Percentiles rank a stretch among this genome's conserved stretches.
phyloP scores from a whole-genome alignment of 768 basidiomycete species.

The Coprinopsis marcescibilis region DNA sequence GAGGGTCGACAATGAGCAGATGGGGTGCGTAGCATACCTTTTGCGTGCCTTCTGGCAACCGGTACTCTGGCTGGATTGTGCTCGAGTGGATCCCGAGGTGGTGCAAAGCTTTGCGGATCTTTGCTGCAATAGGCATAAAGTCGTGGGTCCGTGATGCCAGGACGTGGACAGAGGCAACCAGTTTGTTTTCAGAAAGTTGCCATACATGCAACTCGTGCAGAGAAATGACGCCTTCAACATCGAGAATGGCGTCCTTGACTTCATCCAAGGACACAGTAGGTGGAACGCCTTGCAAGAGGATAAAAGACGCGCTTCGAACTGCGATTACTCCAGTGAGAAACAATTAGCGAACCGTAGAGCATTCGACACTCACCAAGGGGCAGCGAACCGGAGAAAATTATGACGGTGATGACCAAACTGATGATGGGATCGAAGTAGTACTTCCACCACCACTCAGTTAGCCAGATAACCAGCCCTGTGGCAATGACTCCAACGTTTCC shows the following conservation, averaged over 20 bases:
- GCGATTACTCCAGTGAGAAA: slow-evolving; percentile 67
- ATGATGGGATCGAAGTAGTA: slow-evolving; percentile 92
- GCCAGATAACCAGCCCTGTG: slow-evolving; percentile 93
- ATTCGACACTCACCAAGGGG: slow-evolving; percentile 88
- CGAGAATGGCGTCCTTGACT: slow-evolving; percentile 74
- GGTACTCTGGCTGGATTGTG: slow-evolving; percentile 91
- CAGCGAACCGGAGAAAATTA: slow-evolving; percentile 93
- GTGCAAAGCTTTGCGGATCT: slow-evolving; percentile 82
- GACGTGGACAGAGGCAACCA: slow-evolving; percentile 95
- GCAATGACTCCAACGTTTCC: slow-evolving; percentile 98
- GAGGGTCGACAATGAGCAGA: slow-evolving; percentile 9
- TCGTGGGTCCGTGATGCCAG: slow-evolving; percentile 74
- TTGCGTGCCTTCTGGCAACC: slow-evolving; percentile 40
- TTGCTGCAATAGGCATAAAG: slow-evolving; percentile 85
- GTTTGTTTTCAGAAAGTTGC: slow-evolving; percentile 93
- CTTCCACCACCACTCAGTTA: slow-evolving; percentile 76
- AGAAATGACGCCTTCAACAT: slow-evolving; percentile 79
- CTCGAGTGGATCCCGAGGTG: slow-evolving; percentile 90
- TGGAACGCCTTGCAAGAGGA: slow-evolving; percentile 92
- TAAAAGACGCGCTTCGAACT: slow-evolving; percentile 91
- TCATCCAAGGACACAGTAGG: slow-evolving; percentile 84
- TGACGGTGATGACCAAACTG: slow-evolving; percentile 88
- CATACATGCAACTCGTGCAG: slow-evolving; percentile 95
- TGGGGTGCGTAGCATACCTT: slow-evolving; percentile 30
- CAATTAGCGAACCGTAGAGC: slow-evolving; percentile 89